Evolutionary conservation across 805 yeast genomes (phyloP).

Genomic region (Myxozyma kluyveri): DNA sequence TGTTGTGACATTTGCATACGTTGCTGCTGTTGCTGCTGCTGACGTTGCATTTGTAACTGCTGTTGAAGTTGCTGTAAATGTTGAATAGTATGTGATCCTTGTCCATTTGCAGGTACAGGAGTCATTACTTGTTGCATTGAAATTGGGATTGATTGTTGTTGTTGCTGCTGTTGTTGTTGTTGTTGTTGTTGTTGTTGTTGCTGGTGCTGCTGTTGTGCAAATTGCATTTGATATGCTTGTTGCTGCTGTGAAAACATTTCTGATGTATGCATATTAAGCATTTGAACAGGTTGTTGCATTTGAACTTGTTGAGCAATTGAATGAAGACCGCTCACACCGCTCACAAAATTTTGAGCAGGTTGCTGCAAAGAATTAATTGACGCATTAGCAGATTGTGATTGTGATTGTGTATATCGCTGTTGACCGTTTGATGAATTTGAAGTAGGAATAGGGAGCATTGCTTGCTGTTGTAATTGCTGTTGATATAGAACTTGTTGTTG

Average conservation of each 20-base stretch:
- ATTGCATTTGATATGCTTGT: background rate
- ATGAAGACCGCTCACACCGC: no score
- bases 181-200: background rate
- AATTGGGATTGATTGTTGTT: conserved; percentile 9
- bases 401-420: conserved; percentile 1
- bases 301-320: conserved; percentile 9
- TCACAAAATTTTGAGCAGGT: conserved; percentile 6
- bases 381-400: conserved; percentile 2
- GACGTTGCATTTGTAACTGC: conserved; percentile 22
- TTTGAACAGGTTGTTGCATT: background rate
- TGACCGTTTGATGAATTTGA: conserved; percentile 1
- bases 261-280: background rate
- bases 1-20: conserved; percentile 4
- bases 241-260: background rate
- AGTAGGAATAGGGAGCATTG: conserved; percentile 2
- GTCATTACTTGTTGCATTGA: conserved; percentile 22
- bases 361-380: no score
- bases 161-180: background rate
- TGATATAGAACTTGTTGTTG: conserved; percentile 4
- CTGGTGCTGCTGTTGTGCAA: background rate
- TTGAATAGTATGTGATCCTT: conserved; percentile 18
- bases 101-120: conserved; percentile 15
- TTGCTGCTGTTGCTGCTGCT: conserved; percentile 8
- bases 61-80: conserved; percentile 21
- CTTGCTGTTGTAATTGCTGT: conserved; percentile 12